phyloP scores from a whole-genome alignment of 2,329 filamentous ascomycete species.

The Leptographium lundbergii region DNA sequence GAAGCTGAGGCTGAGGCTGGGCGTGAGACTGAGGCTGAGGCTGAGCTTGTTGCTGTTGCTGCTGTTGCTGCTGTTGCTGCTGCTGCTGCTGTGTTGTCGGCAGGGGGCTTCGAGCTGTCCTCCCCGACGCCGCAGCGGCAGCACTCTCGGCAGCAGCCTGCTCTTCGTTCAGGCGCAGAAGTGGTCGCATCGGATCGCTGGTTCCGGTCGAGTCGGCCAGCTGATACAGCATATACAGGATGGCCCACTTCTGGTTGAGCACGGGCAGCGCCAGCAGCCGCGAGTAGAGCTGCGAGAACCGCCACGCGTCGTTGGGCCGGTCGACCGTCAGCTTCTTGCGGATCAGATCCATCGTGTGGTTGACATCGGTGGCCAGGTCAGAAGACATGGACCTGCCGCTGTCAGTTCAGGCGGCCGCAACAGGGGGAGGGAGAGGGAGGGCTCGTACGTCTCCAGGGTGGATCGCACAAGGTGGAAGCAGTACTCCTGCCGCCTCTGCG shows the following conservation, averaged over 20 bases:
- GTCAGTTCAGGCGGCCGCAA: not conserved
- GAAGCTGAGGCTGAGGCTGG: not conserved
- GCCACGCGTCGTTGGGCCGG: constrained; percentile 64
- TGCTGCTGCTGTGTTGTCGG: not conserved
- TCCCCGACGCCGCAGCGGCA: not conserved
- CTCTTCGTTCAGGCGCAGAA: constrained; percentile 18
- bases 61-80: not conserved
- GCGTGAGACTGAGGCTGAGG: not conserved
- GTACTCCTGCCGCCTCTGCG: constrained; percentile 56
- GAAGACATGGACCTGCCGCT: constrained; percentile 25
- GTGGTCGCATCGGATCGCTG: constrained; percentile 33
- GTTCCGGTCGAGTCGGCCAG: constrained; percentile 58
- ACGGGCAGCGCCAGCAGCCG: constrained; percentile 83
- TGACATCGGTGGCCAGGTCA: constrained; percentile 57
- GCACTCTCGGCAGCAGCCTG: not conserved
- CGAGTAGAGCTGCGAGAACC: constrained; percentile 85
- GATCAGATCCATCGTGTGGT: constrained; percentile 87
- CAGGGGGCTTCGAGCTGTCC: not conserved
- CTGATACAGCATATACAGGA: constrained; percentile 80
- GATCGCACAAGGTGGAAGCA: constrained; percentile 38
- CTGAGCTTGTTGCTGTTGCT: too few species aligned
- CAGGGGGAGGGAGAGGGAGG: not conserved
- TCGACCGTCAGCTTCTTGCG: constrained; percentile 74
- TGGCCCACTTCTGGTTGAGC: constrained; percentile 91
- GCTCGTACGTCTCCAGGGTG: constrained; percentile 36